phyloP scores from a whole-genome alignment of 2,329 filamentous ascomycete genomes.

The Phaeosphaeria sp. region DNA sequence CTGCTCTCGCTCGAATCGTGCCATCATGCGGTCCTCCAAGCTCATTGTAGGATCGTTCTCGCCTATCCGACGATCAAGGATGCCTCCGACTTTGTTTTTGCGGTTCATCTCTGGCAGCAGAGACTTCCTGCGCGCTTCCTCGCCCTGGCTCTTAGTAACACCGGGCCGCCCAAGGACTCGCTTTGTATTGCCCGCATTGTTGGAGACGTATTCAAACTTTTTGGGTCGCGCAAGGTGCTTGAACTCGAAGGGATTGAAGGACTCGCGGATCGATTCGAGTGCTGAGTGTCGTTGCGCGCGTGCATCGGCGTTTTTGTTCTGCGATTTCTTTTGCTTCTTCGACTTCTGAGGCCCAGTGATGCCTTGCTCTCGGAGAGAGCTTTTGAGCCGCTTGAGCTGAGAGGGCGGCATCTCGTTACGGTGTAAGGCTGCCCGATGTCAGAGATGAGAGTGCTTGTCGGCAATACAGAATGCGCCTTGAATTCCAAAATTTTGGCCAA shows the following conservation, averaged over 20 bases:
- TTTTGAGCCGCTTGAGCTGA: conserved; percentile 93
- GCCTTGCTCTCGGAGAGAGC: conserved; percentile 86
- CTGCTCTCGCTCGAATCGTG: conserved; percentile 89
- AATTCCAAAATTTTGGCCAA: conserved; percentile 27
- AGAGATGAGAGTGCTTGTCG: background rate
- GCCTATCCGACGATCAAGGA: conserved; percentile 91
- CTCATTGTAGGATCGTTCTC: conserved; percentile 95
- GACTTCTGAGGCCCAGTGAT: conserved; percentile 91
- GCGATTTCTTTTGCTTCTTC: conserved; percentile 83
- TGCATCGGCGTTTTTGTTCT: conserved; percentile 74
- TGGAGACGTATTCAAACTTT: conserved; percentile 85
- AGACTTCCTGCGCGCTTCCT: conserved; percentile 84
- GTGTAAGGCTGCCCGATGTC: background rate
- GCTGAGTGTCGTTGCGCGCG: conserved; percentile 78
- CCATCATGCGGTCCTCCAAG: conserved; percentile 88
- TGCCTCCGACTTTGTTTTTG: conserved; percentile 88
- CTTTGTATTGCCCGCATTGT: conserved; percentile 57
- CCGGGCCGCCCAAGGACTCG: conserved; percentile 76
- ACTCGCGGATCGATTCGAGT: conserved; percentile 85
- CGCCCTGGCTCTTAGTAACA: conserved; percentile 82
- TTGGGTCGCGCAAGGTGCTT: conserved; percentile 77
- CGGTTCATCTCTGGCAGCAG: conserved; percentile 88
- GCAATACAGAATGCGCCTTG: conserved; percentile 1
- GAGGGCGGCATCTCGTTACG: conserved; percentile 78
- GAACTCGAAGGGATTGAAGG: conserved; percentile 98